phyloP scores from a whole-genome alignment of 2,329 filamentous ascomycete genomes.

The Xylariomycetidae sp. region DNA sequence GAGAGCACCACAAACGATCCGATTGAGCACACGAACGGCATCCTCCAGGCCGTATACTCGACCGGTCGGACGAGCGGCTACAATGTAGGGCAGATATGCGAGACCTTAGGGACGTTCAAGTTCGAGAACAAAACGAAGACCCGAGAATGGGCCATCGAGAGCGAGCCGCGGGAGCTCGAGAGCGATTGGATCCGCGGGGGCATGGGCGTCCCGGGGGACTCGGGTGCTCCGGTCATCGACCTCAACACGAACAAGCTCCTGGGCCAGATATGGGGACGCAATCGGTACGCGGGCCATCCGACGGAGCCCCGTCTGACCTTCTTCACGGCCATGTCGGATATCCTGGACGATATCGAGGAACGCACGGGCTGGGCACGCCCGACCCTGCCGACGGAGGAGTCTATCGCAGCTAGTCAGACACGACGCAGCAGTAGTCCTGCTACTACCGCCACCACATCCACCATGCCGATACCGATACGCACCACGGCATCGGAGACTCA shows the following conservation, averaged over 20 bases:
- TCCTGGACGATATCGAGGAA: constrained; percentile 43
- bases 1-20: too few species aligned
- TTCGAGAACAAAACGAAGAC: too few species aligned
- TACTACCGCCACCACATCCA: too few species aligned
- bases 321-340: constrained; percentile 40
- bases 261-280: constrained; percentile 41
- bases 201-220: constrained; percentile 40
- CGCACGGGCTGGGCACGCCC: constrained; percentile 35
- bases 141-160: constrained; percentile 42
- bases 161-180: constrained; percentile 34
- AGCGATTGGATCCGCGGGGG: constrained; percentile 41
- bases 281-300: constrained; percentile 38
- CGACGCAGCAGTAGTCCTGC: too few species aligned
- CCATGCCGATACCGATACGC: too few species aligned
- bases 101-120: constrained; percentile 37
- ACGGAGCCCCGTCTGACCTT: constrained; percentile 35
- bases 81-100: constrained; percentile 37
- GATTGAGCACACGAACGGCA: too few species aligned
- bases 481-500: too few species aligned
- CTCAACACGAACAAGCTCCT: constrained; percentile 32
- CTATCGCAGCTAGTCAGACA: too few species aligned
- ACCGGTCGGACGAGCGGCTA: constrained; percentile 40
- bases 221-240: constrained; percentile 40
- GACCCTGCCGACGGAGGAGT: too few species aligned
- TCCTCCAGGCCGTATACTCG: constrained; percentile 31